Conservation (phyloP, 108 stramenopile genomes). For the Nitzschia inconspicua region DNA sequence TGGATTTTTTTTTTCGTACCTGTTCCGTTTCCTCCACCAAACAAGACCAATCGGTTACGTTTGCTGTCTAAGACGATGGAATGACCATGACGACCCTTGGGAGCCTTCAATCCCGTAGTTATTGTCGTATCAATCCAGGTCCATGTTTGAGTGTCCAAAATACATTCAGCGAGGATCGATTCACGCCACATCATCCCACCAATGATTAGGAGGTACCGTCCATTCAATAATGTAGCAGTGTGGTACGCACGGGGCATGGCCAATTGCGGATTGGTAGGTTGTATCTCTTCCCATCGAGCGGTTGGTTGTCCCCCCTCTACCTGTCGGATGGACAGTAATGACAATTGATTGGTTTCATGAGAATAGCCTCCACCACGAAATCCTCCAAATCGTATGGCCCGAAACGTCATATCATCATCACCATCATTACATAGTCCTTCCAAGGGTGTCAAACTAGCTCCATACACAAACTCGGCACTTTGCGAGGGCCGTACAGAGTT, state of each 20-base stretch:
- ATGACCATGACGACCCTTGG: conserved; percentile 54
- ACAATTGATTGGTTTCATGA: conserved; percentile 46
- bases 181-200: conserved; percentile 53
- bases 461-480: conserved; percentile 61
- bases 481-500: neutral
- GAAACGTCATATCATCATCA: neutral
- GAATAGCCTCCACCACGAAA: conserved; percentile 63
- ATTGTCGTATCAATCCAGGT: conserved; percentile 35
- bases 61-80: conserved; percentile 47
- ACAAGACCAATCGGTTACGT: conserved; percentile 51
- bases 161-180: conserved; percentile 31
- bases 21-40: conserved; percentile 58
- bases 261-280: neutral
- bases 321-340: conserved; percentile 30
- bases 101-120: neutral
- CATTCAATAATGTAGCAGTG: conserved; percentile 45
- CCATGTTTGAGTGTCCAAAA: conserved; percentile 58
- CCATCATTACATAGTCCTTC: conserved; percentile 8
- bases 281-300: neutral
- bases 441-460: conserved; percentile 37
- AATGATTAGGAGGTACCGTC: conserved; percentile 49
- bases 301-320: neutral
- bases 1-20: no score
- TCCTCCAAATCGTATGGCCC: conserved; percentile 60
- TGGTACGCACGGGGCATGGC: conserved; percentile 50